phyloP scores from a whole-genome alignment of 2,329 filamentous ascomycete species.

The Colletotrichum siamense region DNA sequence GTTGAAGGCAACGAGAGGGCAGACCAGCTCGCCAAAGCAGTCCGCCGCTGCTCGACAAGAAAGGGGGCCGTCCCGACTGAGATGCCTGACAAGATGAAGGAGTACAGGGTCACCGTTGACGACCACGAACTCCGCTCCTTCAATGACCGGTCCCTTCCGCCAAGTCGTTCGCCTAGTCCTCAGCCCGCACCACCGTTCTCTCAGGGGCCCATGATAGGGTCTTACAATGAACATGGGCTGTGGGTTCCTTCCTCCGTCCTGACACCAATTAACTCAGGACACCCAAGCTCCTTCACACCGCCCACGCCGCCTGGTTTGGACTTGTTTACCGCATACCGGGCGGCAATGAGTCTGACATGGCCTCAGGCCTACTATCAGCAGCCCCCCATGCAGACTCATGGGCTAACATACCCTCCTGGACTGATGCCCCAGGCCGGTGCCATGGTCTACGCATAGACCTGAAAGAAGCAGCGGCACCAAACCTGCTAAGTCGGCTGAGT shows the following conservation, averaged over 20 bases:
- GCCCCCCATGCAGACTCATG: neutral
- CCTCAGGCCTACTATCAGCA: neutral
- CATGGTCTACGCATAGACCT: neutral
- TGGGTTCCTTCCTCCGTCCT: neutral
- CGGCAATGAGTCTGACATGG: neutral
- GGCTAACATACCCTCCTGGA: neutral
- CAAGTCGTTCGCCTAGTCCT: neutral
- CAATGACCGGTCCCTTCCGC: neutral
- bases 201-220: neutral
- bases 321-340: neutral
- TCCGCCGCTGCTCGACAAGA: neutral
- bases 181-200: neutral
- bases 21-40: neutral
- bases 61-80: neutral
- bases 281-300: neutral
- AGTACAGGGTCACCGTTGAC: neutral
- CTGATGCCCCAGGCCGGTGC: neutral
- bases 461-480: neutral
- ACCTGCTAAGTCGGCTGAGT: neutral
- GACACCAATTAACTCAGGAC: neutral
- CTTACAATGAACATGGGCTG: neutral
- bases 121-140: neutral
- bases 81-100: neutral
- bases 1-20: neutral
- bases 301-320: neutral